Evolutionary conservation across 1,139 yeast species (phyloP), one percentile per base, ranked within the genome.

Genomic region (Yamadazyma taylorii): DNA sequence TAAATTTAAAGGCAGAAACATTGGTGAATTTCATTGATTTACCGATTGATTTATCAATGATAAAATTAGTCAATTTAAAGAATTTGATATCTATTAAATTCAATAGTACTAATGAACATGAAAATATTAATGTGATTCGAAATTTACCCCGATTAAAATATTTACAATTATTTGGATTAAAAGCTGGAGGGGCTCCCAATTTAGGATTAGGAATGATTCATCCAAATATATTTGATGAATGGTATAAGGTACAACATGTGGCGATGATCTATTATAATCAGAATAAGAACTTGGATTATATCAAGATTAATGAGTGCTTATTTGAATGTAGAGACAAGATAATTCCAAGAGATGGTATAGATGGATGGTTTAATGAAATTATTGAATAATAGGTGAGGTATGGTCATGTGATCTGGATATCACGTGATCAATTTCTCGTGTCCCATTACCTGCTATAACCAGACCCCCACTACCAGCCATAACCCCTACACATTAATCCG

Each of bases 201-300:
- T 64, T 78, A 60, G 84, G 82, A 0, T 53, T 75, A 17, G 80
- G 76, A 12, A 74, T 71, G 59, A 60, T 66, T 3, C 78, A 77
- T 49, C 80, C 80, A 3, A 75, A 77, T 2, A 62, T 79, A 2
- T 69, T 69, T 46, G 83, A 78, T 50, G 75, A 73, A 39, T 79
- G 84, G 83, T 64, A 66, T 43, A 66, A 76, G 40, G 78, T 78
- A 1, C 80, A 76, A 45, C 80, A 76, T 47, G 72, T 77, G 8
- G 80, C 78, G 1, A 42, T 63, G 27, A 58, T 65, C 5, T 67
- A 69, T 37, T 47, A 55, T 30, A 45, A 57, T 13, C 42, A 54
- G 8, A 66, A 65, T 40, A 35, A 37, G 0, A 35, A 45, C 1
- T 47, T 79, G 25, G 41, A 53, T 33, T 78, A 75, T 47, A 61